Evolutionary conservation across 192 early-diverging fungal species (phyloP).

Genomic region (Funneliformis geosporum): DNA sequence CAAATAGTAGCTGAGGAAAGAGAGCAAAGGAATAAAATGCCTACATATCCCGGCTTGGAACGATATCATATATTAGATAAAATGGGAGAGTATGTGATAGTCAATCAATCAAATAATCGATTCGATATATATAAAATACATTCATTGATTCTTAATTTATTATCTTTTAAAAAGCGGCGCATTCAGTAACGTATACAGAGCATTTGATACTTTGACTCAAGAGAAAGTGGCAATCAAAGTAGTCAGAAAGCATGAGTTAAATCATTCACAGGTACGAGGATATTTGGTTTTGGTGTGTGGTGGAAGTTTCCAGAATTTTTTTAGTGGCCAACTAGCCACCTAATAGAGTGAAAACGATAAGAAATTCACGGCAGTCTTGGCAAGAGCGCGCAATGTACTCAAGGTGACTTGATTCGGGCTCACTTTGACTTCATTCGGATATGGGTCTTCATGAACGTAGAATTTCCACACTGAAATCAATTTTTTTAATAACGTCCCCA

Average conservation of each 20-base stretch:
- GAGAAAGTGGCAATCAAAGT: conserved; percentile 83
- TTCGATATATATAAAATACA: not conserved
- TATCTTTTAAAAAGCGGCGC: conserved; percentile 66
- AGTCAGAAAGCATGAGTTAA: conserved; percentile 73
- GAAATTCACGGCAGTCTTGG: not conserved
- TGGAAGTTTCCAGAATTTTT: not conserved
- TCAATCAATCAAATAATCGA: not conserved
- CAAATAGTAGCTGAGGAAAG: conserved; percentile 56
- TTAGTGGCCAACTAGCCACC: not conserved
- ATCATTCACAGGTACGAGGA: conserved; percentile 59
- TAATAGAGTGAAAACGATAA: not conserved
- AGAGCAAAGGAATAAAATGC: conserved; percentile 49
- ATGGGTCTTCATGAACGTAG: not conserved
- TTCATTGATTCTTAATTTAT: not conserved
- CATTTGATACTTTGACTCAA: conserved; percentile 60
- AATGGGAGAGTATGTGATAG: conserved; percentile 69
- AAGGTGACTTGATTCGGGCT: not conserved
- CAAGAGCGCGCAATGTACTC: not conserved
- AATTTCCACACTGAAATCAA: not conserved
- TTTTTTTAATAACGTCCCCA: not conserved
- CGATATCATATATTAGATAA: conserved; percentile 60
- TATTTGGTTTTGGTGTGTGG: not conserved
- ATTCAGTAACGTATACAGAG: conserved; percentile 84
- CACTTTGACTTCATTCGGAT: not conserved
- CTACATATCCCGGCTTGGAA: conserved; percentile 60